phyloP scores from a whole-genome alignment of 176 grass and related monocot species.

The Aechmea fasciata region DNA sequence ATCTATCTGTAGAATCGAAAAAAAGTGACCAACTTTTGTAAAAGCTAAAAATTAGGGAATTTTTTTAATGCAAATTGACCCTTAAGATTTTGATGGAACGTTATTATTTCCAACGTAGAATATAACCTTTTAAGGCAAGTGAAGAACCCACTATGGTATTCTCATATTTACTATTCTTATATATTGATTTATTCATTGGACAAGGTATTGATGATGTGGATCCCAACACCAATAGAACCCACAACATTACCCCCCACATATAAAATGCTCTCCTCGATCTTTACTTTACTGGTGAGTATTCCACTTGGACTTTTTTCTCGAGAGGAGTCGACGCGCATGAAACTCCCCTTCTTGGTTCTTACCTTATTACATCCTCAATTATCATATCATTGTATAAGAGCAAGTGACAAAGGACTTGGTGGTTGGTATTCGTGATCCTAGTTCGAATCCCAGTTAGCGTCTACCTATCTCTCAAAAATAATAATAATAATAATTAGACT shows the following conservation, averaged over 20 bases:
- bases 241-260: background rate
- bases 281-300: background rate
- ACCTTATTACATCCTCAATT: background rate
- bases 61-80: no score
- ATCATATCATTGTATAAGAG: slow-evolving; percentile 9
- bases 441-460: no score
- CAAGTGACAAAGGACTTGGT: no score
- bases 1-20: no score
- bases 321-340: background rate
- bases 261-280: background rate
- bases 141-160: slow-evolving; percentile 15
- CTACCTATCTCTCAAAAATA: no score
- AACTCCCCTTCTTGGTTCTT: background rate
- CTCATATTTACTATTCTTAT: no score
- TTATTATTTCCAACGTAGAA: no score
- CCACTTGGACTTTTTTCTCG: background rate
- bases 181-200: background rate
- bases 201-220: slow-evolving; percentile 16
- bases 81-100: no score
- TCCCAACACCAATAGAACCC: slow-evolving; percentile 21
- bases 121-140: background rate
- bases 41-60: no score
- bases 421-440: no score
- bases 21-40: no score
- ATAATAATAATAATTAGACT: no score